Percentiles rank a stretch among this genome's conserved stretches.
Conservation (phyloP, 2,329 filamentous ascomycete species). For the Cladosporium sp. region DNA sequence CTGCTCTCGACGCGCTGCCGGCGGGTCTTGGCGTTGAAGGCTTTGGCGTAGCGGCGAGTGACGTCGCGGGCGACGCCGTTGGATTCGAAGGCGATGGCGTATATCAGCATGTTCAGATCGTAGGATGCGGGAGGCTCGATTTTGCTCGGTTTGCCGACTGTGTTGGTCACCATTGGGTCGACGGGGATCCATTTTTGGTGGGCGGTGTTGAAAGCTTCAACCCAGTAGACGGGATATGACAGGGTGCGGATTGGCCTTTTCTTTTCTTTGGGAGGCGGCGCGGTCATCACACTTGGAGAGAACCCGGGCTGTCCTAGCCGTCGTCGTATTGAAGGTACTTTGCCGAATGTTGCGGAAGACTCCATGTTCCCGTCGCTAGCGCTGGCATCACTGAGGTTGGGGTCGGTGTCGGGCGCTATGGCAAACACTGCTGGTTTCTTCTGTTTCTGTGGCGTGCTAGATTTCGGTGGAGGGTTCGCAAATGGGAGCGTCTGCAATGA, state of each 20-base stretch:
- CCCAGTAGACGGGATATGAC: conserved; percentile 81
- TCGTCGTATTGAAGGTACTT: conserved; percentile 25
- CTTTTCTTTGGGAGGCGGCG: conserved; percentile 23
- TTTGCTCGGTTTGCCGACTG: conserved; percentile 66
- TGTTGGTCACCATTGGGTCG: conserved; percentile 75
- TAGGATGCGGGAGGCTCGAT: conserved; percentile 81
- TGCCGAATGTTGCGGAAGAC: conserved; percentile 18
- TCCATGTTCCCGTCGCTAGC: conserved; percentile 21
- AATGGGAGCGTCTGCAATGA: conserved; percentile 81
- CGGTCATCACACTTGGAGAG: conserved; percentile 2
- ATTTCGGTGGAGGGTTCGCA: conserved; percentile 43
- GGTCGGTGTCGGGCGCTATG: conserved; percentile 18
- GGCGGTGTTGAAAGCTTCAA: conserved; percentile 80
- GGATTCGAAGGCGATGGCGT: conserved; percentile 78
- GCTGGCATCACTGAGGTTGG: conserved; percentile 13
- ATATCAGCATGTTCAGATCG: conserved; percentile 67
- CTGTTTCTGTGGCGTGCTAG: conserved; percentile 37
- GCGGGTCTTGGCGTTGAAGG: conserved; percentile 84
- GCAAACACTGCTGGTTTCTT: conserved; percentile 31
- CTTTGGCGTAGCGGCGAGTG: conserved; percentile 78
- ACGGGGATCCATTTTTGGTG: conserved; percentile 88
- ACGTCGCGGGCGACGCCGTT: conserved; percentile 77
- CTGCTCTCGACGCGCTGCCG: conserved; percentile 70
- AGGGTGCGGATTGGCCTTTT: conserved; percentile 58
- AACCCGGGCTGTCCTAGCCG: conserved; percentile 30